phyloP scores from a whole-genome alignment of 2,329 filamentous ascomycete genomes.

The Cryphonectria parasitica region DNA sequence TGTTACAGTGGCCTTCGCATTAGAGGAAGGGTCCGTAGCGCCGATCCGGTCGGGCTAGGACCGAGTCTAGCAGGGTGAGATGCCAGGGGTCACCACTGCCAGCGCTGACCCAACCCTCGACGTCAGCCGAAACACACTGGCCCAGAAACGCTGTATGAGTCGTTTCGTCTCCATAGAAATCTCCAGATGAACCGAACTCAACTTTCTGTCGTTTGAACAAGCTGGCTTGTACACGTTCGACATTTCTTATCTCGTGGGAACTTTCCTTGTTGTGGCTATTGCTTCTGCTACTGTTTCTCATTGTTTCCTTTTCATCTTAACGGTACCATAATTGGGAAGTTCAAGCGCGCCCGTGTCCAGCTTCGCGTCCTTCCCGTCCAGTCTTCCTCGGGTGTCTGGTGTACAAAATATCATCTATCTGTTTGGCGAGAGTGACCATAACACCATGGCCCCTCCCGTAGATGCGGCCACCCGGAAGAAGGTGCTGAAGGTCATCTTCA shows the following conservation, averaged over 20 bases:
- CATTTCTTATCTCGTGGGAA: background rate
- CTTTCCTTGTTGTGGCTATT: background rate
- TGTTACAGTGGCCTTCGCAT: background rate
- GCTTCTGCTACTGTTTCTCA: background rate
- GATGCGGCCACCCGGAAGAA: conserved; percentile 68
- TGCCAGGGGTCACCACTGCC: background rate
- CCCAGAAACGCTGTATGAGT: background rate
- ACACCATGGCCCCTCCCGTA: conserved; percentile 46
- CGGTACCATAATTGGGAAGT: background rate
- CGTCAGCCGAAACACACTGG: conserved; percentile 14
- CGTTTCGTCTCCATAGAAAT: conserved; percentile 14
- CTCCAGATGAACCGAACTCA: background rate
- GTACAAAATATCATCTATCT: background rate
- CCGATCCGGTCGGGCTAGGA: background rate
- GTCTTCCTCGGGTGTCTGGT: background rate
- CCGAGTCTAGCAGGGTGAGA: background rate
- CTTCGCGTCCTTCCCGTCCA: background rate
- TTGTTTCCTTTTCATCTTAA: background rate
- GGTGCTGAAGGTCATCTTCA: conserved; percentile 84
- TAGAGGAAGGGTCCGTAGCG: background rate
- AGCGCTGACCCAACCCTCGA: conserved; percentile 1
- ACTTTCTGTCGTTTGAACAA: background rate
- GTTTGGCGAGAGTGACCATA: background rate
- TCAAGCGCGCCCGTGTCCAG: background rate
- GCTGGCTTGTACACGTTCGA: conserved; percentile 12